These are phyloP conservation scores for Solanum peruvianum DNA, from an alignment of 257 asterid genomes.

Conservation along the genomic window DNA sequence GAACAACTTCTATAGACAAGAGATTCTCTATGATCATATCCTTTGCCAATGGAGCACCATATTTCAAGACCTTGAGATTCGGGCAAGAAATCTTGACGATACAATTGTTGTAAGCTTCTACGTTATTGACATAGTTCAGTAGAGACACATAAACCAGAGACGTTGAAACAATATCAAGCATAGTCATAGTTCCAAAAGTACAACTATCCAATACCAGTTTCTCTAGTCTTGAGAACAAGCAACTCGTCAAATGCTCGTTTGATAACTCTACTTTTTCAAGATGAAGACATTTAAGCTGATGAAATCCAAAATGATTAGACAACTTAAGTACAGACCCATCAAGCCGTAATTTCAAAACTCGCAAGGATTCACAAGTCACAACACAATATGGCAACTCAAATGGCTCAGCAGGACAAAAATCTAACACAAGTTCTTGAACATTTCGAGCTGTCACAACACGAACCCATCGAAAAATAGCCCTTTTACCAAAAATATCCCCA, in stretches of 20 bases:
- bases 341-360: background rate
- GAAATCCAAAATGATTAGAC: background rate
- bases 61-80: background rate
- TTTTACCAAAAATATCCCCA: background rate
- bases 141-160: background rate
- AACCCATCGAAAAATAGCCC: background rate
- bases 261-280: background rate
- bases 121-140: background rate
- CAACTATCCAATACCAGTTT: background rate
- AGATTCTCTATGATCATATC: background rate
- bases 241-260: background rate
- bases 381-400: conserved; percentile 2
- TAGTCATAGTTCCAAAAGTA: background rate
- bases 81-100: conserved; percentile 5
- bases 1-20: background rate
- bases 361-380: conserved; percentile 1
- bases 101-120: background rate
- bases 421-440: background rate
- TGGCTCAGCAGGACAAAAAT: background rate
- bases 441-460: background rate
- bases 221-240: background rate
- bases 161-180: conserved; percentile 4
- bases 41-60: conserved; percentile 4
- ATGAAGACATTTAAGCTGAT: background rate
- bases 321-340: background rate